Conservation (phyloP, 169 alveolate species). For the Plasmodium inui region DNA sequence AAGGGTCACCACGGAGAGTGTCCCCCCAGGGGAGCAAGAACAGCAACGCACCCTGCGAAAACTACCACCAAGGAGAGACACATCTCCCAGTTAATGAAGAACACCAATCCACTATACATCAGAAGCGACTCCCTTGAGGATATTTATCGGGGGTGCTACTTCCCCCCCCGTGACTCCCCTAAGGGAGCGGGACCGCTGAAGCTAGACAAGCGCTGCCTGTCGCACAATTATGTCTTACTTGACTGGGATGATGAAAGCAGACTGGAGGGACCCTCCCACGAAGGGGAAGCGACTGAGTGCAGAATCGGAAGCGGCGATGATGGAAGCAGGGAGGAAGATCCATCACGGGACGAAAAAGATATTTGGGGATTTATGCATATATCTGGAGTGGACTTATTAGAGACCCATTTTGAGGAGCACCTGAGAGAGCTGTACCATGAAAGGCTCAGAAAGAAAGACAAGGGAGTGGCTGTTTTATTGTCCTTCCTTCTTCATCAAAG, state of each 20-base stretch:
- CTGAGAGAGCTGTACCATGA: not conserved
- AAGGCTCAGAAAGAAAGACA: constrained; percentile 8
- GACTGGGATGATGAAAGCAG: constrained; percentile 12
- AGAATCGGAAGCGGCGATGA: not conserved
- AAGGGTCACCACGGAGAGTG: not conserved
- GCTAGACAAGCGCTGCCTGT: constrained; percentile 18
- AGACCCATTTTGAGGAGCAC: not conserved
- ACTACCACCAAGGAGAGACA: not conserved
- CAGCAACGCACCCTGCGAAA: not conserved
- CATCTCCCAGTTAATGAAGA: not conserved
- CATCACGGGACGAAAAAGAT: not conserved
- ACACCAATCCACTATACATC: not conserved
- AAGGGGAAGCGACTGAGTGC: not conserved
- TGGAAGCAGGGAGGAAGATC: not conserved
- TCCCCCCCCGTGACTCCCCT: not conserved
- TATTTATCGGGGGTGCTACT: not conserved
- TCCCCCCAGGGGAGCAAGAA: not conserved
- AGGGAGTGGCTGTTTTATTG: not conserved
- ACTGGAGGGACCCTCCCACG: not conserved
- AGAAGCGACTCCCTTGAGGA: not conserved
- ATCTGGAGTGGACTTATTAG: constrained; percentile 14
- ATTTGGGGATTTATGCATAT: constrained; percentile 4
- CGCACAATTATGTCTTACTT: constrained; percentile 37
- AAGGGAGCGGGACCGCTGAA: not conserved
- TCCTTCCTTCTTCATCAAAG: not conserved